phyloP scores from a whole-genome alignment of 2,329 filamentous ascomycete species.

The Nannizzia gypsea region DNA sequence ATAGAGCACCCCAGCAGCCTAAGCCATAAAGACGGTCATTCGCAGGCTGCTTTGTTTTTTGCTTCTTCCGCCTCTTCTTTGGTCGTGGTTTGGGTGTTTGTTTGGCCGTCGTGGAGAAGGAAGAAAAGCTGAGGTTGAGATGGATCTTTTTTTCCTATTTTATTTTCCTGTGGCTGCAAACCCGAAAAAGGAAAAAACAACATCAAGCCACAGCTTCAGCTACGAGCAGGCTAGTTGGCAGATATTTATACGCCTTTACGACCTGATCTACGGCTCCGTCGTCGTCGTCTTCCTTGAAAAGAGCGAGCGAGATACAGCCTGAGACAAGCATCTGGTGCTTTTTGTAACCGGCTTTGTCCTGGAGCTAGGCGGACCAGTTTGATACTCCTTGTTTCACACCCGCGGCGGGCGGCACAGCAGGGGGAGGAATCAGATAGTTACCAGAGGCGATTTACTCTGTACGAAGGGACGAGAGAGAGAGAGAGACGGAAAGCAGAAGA shows the following conservation, averaged over 20 bases:
- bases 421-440: background rate
- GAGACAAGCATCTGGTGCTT: background rate
- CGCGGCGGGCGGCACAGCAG: background rate
- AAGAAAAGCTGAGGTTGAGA: background rate
- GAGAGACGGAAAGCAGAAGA: background rate
- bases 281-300: background rate
- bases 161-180: background rate
- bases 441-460: background rate
- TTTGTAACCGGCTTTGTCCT: background rate
- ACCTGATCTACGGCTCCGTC: too few relatives aligned
- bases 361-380: background rate
- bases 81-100: too few relatives aligned
- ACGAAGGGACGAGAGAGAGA: background rate
- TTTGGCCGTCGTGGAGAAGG: background rate
- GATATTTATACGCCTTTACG: too few relatives aligned
- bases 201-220: background rate
- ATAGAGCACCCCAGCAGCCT: background rate
- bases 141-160: background rate
- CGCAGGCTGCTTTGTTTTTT: background rate
- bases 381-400: background rate
- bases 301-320: background rate
- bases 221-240: too few relatives aligned
- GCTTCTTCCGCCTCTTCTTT: background rate
- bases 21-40: background rate
- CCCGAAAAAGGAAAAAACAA: background rate